Conservation (phyloP, 1,139 yeast genomes). For the Hansenula sp. region DNA sequence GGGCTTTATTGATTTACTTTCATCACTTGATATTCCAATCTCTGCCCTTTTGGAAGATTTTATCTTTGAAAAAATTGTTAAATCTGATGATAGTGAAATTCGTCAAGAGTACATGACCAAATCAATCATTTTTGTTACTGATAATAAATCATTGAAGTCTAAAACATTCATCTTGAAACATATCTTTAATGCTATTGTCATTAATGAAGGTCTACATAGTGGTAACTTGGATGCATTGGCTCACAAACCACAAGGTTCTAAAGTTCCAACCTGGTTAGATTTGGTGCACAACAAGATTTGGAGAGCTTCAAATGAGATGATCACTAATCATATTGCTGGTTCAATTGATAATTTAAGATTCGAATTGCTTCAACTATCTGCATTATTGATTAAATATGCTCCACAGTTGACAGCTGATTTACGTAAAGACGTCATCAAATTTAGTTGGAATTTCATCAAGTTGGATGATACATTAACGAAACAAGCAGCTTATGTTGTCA, state of each 20-base stretch:
- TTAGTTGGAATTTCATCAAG: constrained; percentile 91
- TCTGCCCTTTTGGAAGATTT: constrained; percentile 50
- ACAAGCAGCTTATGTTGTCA: constrained; percentile 89
- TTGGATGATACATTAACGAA: constrained; percentile 86
- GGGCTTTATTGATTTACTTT: constrained; percentile 44
- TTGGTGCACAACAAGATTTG: constrained; percentile 63
- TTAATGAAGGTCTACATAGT: constrained; percentile 52
- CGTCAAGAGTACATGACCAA: constrained; percentile 50
- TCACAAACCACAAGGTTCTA: constrained; percentile 24
- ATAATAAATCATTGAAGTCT: constrained; percentile 43
- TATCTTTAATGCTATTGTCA: constrained; percentile 61
- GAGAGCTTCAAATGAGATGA: constrained; percentile 56
- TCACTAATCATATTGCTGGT: constrained; percentile 60
- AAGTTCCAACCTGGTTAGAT: constrained; percentile 57
- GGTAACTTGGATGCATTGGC: constrained; percentile 51
- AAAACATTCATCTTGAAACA: constrained; percentile 60
- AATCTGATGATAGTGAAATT: constrained; percentile 40
- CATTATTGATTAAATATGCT: constrained; percentile 68
- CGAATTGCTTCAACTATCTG: constrained; percentile 77
- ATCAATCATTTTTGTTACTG: constrained; percentile 45
- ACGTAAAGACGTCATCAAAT: constrained; percentile 84
- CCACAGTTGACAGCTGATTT: constrained; percentile 57
- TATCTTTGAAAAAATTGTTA: constrained; percentile 53
- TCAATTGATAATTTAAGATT: constrained; percentile 71
- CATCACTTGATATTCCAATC: constrained; percentile 42